These are phyloP conservation scores for Akanthomyces uredinophilus DNA, from an alignment of 2,329 filamentous ascomycete species.

Conservation along the genomic window DNA sequence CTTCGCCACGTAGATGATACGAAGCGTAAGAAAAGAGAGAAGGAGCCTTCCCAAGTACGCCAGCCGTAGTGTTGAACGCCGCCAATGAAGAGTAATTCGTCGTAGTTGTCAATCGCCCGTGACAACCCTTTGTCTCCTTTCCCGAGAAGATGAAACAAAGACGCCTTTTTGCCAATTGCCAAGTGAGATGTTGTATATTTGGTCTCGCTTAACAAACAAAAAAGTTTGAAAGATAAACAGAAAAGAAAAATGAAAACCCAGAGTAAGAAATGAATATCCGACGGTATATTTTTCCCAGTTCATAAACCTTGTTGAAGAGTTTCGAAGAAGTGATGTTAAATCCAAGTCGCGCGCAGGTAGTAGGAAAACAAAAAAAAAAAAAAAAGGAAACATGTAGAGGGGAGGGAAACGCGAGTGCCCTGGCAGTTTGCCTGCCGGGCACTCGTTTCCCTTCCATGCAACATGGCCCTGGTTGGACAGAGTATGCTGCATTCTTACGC, in stretches of 20 bases:
- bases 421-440: neutral
- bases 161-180: conserved; percentile 10
- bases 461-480: neutral
- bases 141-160: conserved; percentile 1
- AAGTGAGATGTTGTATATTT: conserved; percentile 15
- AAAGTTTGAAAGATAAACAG: conserved; percentile 13
- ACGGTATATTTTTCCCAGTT: conserved; percentile 10
- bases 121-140: neutral
- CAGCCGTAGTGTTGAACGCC: conserved; percentile 7
- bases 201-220: conserved; percentile 13
- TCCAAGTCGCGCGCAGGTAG: conserved; percentile 6
- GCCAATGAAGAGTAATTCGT: neutral
- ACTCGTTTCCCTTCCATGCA: neutral
- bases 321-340: conserved; percentile 8
- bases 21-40: neutral
- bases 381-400: neutral
- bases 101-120: neutral
- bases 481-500: conserved; percentile 2
- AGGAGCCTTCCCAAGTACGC: neutral
- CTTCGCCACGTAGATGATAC: neutral
- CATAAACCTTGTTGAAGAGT: conserved; percentile 14
- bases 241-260: conserved; percentile 12
- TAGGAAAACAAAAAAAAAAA: neutral
- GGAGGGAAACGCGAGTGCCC: neutral
- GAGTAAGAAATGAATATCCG: neutral